Base-by-base conservation (phyloP, 2,329 filamentous ascomycete species). In the Cladosporium sp. region DNA sequence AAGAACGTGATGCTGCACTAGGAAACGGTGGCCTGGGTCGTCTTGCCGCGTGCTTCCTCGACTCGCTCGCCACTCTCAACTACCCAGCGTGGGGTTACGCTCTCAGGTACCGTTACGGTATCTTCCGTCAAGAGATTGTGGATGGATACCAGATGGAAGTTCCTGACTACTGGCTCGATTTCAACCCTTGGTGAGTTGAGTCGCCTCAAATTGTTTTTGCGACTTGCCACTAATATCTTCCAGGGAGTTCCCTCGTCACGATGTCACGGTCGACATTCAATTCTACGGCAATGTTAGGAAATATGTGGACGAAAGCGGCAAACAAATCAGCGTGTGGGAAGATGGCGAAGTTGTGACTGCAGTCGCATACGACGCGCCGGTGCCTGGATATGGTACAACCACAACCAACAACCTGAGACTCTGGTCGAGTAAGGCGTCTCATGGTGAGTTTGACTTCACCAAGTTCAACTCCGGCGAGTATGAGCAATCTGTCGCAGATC, bases 401-500 rank as follows among this genome's bases (percentile, higher is more conserved):
- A 93, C 92, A 11, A 97, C 92, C 67, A 99, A 99, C 81, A 99
- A 99, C 77, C 82, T 99, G 63, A 88, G 94, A 61, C 82, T 99
- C 39, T 99, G 94, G 94, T 96, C 92, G 45, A 97, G 92, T 81
- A 97, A 97, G 77, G 93, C 94, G 43, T 92, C 92, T 47, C 93
- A 90, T 67, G 94, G 94, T 65, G 94, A 99, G 75, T 99, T 99
- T 65, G 93, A 99, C 78, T 99, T 99, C 78, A 93, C 97, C 71
- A 97, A 97, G 74, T 99, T 99, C 86, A 99, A 99, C 78, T 94
- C 83, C 60, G 94, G 94, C 63, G 92, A 99, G 68, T 99, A 99
- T 72, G 94, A 99, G 78, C 94, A 90, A 78, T 95, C 94, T 12
- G 94, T 99, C 39, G 90, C 89, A n/a, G 94, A 99, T 67, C 92